A percentile compares a stretch with the other conserved stretches of the same genome.
These are phyloP conservation scores for Trichoderma afroharzianum DNA, from an alignment of 2,329 filamentous ascomycete genomes.

Conservation along the genomic window DNA sequence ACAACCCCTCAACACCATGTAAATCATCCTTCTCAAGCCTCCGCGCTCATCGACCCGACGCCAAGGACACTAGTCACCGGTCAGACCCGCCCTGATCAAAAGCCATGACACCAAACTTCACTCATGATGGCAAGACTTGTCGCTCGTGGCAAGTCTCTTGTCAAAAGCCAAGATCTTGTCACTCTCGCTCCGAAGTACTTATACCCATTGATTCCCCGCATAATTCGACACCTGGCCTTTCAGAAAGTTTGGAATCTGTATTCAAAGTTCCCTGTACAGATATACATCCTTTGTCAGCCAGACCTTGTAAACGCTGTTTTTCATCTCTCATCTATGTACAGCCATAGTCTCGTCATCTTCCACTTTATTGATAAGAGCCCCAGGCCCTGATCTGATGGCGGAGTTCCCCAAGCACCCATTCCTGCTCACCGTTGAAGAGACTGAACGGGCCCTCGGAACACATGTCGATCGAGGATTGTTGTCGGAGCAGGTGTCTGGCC, in stretches of 20 bases:
- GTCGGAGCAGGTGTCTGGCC: constrained; percentile 53
- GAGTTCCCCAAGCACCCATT: constrained; percentile 56
- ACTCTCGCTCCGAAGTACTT: not conserved
- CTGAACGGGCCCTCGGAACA: constrained; percentile 59
- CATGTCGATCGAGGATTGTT: constrained; percentile 65
- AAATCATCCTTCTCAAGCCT: not conserved
- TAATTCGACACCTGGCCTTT: not conserved
- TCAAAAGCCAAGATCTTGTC: not conserved
- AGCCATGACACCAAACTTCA: not conserved
- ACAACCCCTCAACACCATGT: not conserved
- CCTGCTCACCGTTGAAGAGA: constrained; percentile 58
- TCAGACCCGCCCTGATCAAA: not conserved
- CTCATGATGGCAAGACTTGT: not conserved
- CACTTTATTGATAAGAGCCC: not conserved
- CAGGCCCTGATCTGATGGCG: constrained; percentile 26
- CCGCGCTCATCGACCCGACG: not conserved
- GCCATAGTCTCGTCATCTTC: not conserved
- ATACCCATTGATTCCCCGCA: not conserved
- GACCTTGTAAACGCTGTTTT: not conserved
- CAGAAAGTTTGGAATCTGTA: not conserved
- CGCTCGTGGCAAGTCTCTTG: not conserved
- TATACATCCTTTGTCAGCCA: not conserved
- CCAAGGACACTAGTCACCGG: not conserved
- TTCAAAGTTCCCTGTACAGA: not conserved
- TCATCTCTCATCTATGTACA: not conserved